A percentile compares a stretch with the other conserved stretches of the same genome.
Conservation (phyloP, 2,329 filamentous ascomycete species). For the Exophiala sp. region DNA sequence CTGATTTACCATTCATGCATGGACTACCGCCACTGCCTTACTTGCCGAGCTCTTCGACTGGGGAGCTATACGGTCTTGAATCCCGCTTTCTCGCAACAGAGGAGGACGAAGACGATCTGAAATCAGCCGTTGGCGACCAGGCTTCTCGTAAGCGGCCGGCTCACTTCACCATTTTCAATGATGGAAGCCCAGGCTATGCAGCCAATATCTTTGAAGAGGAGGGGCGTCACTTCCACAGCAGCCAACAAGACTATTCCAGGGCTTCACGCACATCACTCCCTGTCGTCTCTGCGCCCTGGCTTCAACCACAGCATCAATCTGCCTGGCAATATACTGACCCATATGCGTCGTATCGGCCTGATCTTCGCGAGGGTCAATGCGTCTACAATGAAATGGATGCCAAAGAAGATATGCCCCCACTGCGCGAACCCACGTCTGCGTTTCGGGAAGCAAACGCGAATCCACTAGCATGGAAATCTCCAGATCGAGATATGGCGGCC, state of each 20-base stretch:
- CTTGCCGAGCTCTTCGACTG: conserved; percentile 25
- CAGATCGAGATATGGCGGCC: conserved; percentile 3
- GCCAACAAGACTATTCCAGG: conserved; percentile 7
- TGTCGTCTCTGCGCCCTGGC: conserved; percentile 18
- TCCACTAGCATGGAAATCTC: conserved; percentile 21
- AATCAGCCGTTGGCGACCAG: conserved; percentile 32
- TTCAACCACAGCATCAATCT: conserved; percentile 24
- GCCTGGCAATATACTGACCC: conserved; percentile 15
- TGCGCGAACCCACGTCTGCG: conserved; percentile 1
- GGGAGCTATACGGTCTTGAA: conserved; percentile 24
- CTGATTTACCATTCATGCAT: conserved; percentile 13
- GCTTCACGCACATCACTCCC: conserved; percentile 11
- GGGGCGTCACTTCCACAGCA: conserved; percentile 11
- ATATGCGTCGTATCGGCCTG: conserved; percentile 13
- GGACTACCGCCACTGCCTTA: conserved; percentile 26
- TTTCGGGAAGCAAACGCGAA: conserved; percentile 10
- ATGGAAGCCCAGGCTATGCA: conserved; percentile 28
- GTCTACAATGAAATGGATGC: conserved; percentile 14
- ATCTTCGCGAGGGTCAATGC: conserved; percentile 10
- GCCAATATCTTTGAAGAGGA: conserved; percentile 1
- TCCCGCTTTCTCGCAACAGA: conserved; percentile 26
- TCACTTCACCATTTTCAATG: conserved; percentile 37
- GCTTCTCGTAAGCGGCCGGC: conserved; percentile 30
- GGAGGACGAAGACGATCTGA: conserved; percentile 34
- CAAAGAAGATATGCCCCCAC: conserved; percentile 21